Conservation (phyloP, 805 yeast species). For the Wickerhamiella galacta region DNA sequence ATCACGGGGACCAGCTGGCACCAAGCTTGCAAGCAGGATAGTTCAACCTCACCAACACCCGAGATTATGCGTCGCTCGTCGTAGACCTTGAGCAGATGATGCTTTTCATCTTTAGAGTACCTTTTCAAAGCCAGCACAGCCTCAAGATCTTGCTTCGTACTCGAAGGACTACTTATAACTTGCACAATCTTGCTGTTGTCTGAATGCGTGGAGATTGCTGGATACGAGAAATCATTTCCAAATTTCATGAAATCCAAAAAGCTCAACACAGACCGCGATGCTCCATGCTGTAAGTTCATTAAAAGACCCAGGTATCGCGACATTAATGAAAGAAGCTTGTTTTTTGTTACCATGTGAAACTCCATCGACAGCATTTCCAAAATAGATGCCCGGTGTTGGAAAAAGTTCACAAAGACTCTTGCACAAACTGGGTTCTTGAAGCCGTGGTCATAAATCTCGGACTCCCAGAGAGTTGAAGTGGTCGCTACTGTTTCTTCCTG, state of each 20-base stretch:
- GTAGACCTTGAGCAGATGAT: no score
- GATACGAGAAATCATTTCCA: conserved; percentile 1
- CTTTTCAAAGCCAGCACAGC: no score
- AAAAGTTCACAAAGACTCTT: conserved; percentile 38
- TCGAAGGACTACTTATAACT: no score
- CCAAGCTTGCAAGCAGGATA: conserved; percentile 66
- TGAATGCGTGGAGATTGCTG: no score
- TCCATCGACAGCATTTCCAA: conserved; percentile 57
- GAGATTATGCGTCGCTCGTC: no score
- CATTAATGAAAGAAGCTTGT: conserved; percentile 35
- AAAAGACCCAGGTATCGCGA: conserved; percentile 36
- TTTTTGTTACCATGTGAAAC: conserved; percentile 37
- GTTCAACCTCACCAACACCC: conserved; percentile 35
- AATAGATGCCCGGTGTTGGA: conserved; percentile 41
- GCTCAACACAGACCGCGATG: conserved; percentile 50
- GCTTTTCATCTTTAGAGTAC: no score
- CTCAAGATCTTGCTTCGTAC: no score
- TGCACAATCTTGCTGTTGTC: no score
- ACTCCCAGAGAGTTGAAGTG: conserved; percentile 32
- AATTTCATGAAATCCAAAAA: conserved; percentile 58
- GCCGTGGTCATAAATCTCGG: background rate
- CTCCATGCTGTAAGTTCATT: conserved; percentile 25
- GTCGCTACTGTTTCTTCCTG: conserved; percentile 39
- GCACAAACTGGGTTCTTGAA: background rate
- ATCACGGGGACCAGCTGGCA: conserved; percentile 59